Percentiles rank a stretch among this genome's conserved stretches.
Evolutionary conservation across 805 yeast genomes (phyloP).

Genomic region (Saccharomyces cerevisiae): DNA sequence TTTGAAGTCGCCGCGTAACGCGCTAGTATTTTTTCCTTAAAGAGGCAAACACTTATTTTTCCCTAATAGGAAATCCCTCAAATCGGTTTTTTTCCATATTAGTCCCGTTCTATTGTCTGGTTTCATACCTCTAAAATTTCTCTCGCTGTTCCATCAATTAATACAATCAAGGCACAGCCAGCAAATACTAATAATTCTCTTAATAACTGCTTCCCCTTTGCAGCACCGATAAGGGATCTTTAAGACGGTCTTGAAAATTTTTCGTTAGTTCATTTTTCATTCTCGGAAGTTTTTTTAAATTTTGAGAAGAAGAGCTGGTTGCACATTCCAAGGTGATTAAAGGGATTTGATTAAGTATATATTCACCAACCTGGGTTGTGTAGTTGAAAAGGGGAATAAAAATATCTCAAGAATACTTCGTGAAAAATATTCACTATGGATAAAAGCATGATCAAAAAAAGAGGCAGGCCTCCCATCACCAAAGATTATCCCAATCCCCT

Average conservation of each 20-base stretch:
- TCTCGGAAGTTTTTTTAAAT: background rate
- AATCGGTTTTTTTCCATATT: background rate
- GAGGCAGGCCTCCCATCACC: conserved; percentile 32
- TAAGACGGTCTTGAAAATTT: background rate
- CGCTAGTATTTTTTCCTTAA: background rate
- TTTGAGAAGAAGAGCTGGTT: background rate
- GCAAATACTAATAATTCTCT: background rate
- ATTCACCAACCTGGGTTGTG: background rate
- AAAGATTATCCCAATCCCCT: conserved; percentile 29
- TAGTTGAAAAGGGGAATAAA: background rate
- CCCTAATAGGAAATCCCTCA: background rate
- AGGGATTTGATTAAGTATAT: background rate
- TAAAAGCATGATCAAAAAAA: conserved; percentile 11
- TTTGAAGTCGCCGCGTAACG: background rate
- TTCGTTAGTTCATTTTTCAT: background rate
- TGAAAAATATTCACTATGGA: background rate
- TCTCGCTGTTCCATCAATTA: background rate
- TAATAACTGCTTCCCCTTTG: background rate
- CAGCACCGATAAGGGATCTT: background rate
- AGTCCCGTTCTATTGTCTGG: background rate
- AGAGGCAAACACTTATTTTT: background rate
- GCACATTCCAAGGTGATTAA: background rate
- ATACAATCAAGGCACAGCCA: background rate
- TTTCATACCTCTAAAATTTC: background rate
- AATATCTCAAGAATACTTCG: background rate